These are phyloP conservation scores for Mucor lusitanicus DNA, from an alignment of 371 early-diverging fungal genomes.

Conservation along the genomic window DNA sequence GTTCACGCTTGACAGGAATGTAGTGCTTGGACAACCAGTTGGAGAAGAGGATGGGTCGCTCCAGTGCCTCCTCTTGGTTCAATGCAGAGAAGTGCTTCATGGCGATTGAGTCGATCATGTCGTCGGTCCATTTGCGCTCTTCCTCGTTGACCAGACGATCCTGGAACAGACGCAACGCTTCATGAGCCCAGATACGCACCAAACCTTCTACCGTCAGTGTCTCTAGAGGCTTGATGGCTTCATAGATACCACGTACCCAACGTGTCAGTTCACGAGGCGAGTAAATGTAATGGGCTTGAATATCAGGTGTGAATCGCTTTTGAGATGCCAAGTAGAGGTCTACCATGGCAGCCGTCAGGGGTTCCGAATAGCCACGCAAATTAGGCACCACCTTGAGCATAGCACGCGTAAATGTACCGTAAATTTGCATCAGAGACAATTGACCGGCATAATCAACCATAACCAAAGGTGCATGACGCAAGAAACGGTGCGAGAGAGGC, in stretches of 20 bases:
- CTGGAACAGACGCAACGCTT: constrained; percentile 96
- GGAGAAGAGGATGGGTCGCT: constrained; percentile 94
- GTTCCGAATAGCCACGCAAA: constrained; percentile 89
- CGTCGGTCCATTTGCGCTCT: constrained; percentile 94
- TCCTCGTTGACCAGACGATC: constrained; percentile 93
- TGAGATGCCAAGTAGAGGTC: constrained; percentile 93
- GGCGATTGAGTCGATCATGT: constrained; percentile 84
- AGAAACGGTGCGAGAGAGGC: constrained; percentile 92
- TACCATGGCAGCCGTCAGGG: constrained; percentile 96
- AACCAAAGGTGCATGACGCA: constrained; percentile 95
- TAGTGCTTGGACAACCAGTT: constrained; percentile 97
- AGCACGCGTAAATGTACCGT: constrained; percentile 91
- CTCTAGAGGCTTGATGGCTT: constrained; percentile 89
- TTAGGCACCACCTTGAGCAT: constrained; percentile 95
- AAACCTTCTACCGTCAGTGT: constrained; percentile 83
- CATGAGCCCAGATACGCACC: constrained; percentile 97
- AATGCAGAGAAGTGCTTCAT: constrained; percentile 87
- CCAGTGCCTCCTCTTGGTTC: constrained; percentile 71
- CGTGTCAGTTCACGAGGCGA: constrained; percentile 98
- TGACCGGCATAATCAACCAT: constrained; percentile 98
- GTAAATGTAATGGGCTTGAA: constrained; percentile 98
- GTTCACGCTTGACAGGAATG: constrained; percentile 85
- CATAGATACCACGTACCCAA: constrained; percentile 97
- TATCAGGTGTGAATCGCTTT: constrained; percentile 91
- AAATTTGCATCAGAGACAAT: constrained; percentile 92